phyloP scores from a whole-genome alignment of 768 basidiomycete genomes.

The Epithele typhae region DNA sequence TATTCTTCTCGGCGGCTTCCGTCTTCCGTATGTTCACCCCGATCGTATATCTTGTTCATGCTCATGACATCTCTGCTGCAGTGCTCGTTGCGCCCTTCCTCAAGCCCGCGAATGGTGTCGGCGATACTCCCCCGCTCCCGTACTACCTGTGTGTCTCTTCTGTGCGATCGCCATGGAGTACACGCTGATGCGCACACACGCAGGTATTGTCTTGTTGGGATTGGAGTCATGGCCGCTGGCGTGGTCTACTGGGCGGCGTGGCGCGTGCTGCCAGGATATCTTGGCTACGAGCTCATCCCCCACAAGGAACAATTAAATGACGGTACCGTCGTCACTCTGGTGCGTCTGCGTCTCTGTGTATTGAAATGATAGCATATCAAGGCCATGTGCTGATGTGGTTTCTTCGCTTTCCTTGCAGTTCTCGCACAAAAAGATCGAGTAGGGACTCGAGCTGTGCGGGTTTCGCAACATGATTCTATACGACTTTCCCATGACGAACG shows the following conservation, averaged over 20 bases:
- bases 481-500: too few species aligned
- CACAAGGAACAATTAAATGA: slow-evolving; percentile 46
- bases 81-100: slow-evolving; percentile 56
- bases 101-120: slow-evolving; percentile 46
- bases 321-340: slow-evolving; percentile 51
- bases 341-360: slow-evolving; percentile 19
- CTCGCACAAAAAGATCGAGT: slow-evolving; percentile 13
- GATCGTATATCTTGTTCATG: not conserved
- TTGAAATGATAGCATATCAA: not conserved
- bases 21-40: slow-evolving; percentile 37
- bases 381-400: too few species aligned
- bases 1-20: slow-evolving; percentile 50
- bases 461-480: too few species aligned
- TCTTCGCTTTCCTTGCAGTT: slow-evolving; percentile 5
- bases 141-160: slow-evolving; percentile 40
- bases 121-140: slow-evolving; percentile 57
- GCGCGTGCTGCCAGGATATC: slow-evolving; percentile 46
- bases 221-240: slow-evolving; percentile 41
- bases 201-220: slow-evolving; percentile 53
- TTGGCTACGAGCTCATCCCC: slow-evolving; percentile 44
- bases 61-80: not conserved
- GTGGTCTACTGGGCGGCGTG: slow-evolving; percentile 52
- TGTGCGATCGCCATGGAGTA: too few species aligned
- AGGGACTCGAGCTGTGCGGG: not conserved
- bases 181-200: not conserved